These are phyloP conservation scores for Cercophora samala DNA, from an alignment of 495 filamentous ascomycete species.

Conservation along the genomic window DNA sequence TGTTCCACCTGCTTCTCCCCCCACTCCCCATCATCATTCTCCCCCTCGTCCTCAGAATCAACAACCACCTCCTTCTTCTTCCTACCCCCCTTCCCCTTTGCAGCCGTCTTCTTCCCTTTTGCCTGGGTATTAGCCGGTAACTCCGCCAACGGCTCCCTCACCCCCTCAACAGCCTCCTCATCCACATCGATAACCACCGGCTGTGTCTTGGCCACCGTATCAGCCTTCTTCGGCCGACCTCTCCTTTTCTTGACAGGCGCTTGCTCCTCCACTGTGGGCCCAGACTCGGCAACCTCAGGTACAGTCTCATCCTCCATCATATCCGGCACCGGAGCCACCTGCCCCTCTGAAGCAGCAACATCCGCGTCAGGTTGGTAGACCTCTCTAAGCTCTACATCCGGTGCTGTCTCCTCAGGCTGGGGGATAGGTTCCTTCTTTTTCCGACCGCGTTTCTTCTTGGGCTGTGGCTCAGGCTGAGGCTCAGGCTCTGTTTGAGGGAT, in stretches of 20 bases:
- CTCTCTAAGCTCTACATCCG: background rate
- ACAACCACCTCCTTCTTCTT: background rate
- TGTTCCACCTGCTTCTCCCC: background rate
- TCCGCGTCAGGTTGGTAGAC: background rate
- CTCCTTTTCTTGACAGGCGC: background rate
- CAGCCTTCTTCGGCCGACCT: background rate
- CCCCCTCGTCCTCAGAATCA: background rate
- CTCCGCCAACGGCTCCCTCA: background rate
- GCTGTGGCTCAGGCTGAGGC: background rate
- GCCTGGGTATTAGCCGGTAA: background rate
- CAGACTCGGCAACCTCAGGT: background rate
- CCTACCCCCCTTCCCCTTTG: background rate
- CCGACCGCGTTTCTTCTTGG: background rate
- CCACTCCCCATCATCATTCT: background rate
- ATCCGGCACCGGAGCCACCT: background rate
- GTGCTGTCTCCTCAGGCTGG: background rate
- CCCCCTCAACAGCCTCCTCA: background rate
- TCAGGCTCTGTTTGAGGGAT: background rate
- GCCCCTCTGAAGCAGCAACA: background rate
- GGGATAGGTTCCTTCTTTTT: background rate
- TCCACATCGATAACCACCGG: background rate
- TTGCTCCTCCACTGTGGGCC: background rate
- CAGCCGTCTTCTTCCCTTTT: background rate
- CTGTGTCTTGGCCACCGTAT: background rate
- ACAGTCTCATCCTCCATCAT: background rate